Base-by-base conservation (phyloP, 257 asterid species). In the Solanum medicagineum region DNA sequence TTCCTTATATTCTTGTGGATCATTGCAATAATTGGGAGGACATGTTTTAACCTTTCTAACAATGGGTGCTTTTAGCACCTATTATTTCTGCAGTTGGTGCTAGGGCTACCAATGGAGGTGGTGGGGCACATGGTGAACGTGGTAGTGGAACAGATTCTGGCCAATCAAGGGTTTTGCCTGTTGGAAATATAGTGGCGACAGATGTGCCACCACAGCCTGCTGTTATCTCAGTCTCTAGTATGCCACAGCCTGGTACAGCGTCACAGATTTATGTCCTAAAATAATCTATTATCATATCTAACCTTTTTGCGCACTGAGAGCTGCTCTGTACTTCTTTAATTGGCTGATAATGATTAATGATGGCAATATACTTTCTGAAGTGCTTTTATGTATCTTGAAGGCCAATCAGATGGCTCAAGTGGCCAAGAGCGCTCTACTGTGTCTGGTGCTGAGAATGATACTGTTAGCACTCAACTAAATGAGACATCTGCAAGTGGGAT, bases 71-170 rank as follows among this genome's bases (percentile, higher is more conserved):
- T 77, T 51, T 77, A 51, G 63, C 83, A 9, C 83, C 63, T 77
- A 26, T 77, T 42, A 88, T 85, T 85, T 77, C 97, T 81, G 86
- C 90, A 47, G 90, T 71, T 84, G 95, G 92, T 69, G 26, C 85
- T 42, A 89, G 98, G 88, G 90, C 87, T 26, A 85, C 90, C 56
- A 90, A 86, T 84, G 93, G 90, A 81, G 98, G 89, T 90, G 98
- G 89, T 90, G 93, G 92, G 80, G 62, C 79, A 10, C 93, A 81
- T 79, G 94, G 94, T 82, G 95, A 89, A 71, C 89, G 60, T 75
- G 92, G 49, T 62, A 85, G 66, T 84, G 91, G 83, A 80, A 85
- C 92, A 55, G 91, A 87, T 68, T 91, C 91, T 80, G 92, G 90
- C 85, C 97, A 89, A 88, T 80, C 92, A 32, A 91, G 80, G 36